Conservation (phyloP, 2,329 filamentous ascomycete genomes). For the Sclerotiophoma versabilis region DNA sequence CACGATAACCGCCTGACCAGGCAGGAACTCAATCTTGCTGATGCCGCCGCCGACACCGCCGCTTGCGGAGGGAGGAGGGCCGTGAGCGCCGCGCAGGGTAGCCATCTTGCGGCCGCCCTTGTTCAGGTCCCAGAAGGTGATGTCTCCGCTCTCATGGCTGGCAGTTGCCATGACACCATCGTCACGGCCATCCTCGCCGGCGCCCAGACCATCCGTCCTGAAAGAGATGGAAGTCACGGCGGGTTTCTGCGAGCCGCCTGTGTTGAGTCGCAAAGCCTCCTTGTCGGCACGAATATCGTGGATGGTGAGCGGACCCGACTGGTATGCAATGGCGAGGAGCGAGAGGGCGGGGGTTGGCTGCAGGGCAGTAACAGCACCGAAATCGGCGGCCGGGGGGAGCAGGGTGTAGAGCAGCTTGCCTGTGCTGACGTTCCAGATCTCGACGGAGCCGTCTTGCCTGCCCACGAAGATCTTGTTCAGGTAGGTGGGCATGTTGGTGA, state of each 20-base stretch:
- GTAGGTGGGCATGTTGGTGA: constrained; percentile 91
- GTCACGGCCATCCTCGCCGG: constrained; percentile 81
- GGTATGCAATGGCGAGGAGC: constrained; percentile 86
- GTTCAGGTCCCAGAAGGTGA: constrained; percentile 97
- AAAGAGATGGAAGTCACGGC: constrained; percentile 86
- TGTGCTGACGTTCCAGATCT: constrained; percentile 97
- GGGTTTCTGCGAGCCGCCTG: constrained; percentile 65
- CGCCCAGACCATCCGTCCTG: constrained; percentile 85
- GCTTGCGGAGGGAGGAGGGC: constrained; percentile 69
- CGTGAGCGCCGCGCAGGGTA: constrained; percentile 85
- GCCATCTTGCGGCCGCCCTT: constrained; percentile 85
- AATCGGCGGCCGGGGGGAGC: constrained; percentile 73
- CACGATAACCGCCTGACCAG: constrained; percentile 86
- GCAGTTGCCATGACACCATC: constrained; percentile 95
- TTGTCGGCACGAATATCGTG: constrained; percentile 84
- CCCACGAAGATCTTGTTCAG: constrained; percentile 95
- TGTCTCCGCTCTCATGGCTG: constrained; percentile 78
- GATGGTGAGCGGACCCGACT: constrained; percentile 77
- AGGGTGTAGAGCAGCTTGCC: constrained; percentile 91
- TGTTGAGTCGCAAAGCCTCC: constrained; percentile 71
- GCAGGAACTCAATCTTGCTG: constrained; percentile 86
- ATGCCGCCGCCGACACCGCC: constrained; percentile 73
- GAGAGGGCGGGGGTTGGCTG: constrained; percentile 85
- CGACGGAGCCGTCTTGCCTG: constrained; percentile 84
- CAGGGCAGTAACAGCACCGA: constrained; percentile 84